These are phyloP conservation scores for Phytophthora pistaciae DNA, from an alignment of 352 stramenopile species.

Conservation along the genomic window DNA sequence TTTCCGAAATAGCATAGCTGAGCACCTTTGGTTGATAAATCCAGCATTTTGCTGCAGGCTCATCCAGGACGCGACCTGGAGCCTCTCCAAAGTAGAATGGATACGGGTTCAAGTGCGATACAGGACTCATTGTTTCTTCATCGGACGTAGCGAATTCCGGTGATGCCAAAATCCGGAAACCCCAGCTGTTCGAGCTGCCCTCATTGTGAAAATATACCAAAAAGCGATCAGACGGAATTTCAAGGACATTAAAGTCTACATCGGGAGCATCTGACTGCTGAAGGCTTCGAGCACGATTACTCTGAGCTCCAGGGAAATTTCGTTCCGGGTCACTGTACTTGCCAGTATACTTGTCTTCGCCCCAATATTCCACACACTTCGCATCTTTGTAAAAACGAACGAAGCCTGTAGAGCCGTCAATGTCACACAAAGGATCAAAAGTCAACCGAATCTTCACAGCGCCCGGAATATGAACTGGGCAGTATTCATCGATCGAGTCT, in stretches of 20 bases:
- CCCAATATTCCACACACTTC: constrained; percentile 74
- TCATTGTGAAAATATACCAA: constrained; percentile 81
- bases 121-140: constrained; percentile 8
- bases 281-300: constrained; percentile 47
- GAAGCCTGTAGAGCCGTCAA: constrained; percentile 66
- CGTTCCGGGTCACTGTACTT: constrained; percentile 78
- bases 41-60: constrained; percentile 65
- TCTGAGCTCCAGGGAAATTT: constrained; percentile 80
- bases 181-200: constrained; percentile 63
- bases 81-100: constrained; percentile 81
- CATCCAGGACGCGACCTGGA: constrained; percentile 55
- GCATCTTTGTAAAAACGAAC: constrained; percentile 81
- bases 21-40: constrained; percentile 67
- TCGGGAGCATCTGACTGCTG: constrained; percentile 27
- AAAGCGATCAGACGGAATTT: constrained; percentile 76
- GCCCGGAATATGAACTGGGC: constrained; percentile 74
- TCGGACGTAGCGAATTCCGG: constrained; percentile 45
- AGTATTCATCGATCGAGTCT: constrained; percentile 70
- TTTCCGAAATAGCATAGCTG: constrained; percentile 55
- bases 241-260: constrained; percentile 43
- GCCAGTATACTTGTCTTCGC: constrained; percentile 74
- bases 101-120: constrained; percentile 57
- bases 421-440: constrained; percentile 78
- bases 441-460: constrained; percentile 76
- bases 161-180: constrained; percentile 68